phyloP scores from a whole-genome alignment of 1,139 yeast species.

The Geotrichum siamense region DNA sequence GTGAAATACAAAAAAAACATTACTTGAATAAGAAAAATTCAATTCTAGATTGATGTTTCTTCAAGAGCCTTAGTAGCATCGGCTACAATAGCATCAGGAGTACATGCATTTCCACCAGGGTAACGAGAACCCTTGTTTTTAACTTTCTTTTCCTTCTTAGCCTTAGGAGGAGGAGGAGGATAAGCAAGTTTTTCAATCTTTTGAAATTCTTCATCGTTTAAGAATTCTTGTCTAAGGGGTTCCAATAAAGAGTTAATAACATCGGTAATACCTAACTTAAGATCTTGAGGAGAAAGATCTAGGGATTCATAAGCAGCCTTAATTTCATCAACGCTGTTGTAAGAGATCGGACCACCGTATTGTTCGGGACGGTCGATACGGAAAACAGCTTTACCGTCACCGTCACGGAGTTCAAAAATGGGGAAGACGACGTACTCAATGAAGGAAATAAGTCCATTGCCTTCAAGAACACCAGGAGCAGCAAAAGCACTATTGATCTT shows the following conservation, averaged over 20 bases:
- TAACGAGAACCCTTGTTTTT: slow-evolving; percentile 81
- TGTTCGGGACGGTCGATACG: slow-evolving; percentile 87
- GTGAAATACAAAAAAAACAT: background rate
- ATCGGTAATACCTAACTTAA: slow-evolving; percentile 85
- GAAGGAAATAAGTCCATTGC: slow-evolving; percentile 84
- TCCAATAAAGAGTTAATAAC: slow-evolving; percentile 71
- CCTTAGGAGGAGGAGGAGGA: slow-evolving; percentile 59
- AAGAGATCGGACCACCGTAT: slow-evolving; percentile 88
- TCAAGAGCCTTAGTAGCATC: slow-evolving; percentile 26
- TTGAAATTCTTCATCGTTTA: slow-evolving; percentile 59
- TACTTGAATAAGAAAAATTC: background rate
- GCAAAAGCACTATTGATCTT: slow-evolving; percentile 90
- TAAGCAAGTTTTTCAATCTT: slow-evolving; percentile 73
- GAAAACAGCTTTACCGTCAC: slow-evolving; percentile 47
- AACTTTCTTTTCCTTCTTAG: slow-evolving; percentile 60
- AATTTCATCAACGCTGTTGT: slow-evolving; percentile 58
- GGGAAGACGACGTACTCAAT: slow-evolving; percentile 81
- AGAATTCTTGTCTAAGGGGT: slow-evolving; percentile 73
- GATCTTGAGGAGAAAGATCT: slow-evolving; percentile 83
- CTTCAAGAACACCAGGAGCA: slow-evolving; percentile 89
- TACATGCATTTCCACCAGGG: slow-evolving; percentile 51
- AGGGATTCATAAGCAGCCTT: slow-evolving; percentile 65
- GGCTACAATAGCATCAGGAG: slow-evolving; percentile 25
- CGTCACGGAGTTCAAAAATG: slow-evolving; percentile 62
- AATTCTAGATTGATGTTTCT: slow-evolving; percentile 10